Evolutionary conservation across 2,329 filamentous ascomycete genomes (phyloP).

Genomic region (Neofusicoccum ribis): DNA sequence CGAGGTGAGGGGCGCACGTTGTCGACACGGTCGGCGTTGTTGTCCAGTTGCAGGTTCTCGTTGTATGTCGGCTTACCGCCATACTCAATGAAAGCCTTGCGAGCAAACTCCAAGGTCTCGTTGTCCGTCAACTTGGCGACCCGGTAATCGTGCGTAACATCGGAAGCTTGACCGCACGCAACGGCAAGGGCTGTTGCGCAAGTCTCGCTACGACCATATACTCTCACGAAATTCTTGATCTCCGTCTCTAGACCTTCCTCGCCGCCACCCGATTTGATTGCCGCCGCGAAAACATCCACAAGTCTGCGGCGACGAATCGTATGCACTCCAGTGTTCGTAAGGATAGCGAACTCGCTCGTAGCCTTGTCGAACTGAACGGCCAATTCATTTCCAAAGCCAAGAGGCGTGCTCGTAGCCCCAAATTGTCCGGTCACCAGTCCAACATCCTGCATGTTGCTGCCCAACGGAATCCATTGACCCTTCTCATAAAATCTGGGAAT

Average conservation of each 20-base stretch:
- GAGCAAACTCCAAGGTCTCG: constrained; percentile 79
- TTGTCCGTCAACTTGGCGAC: constrained; percentile 74
- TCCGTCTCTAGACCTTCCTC: constrained; percentile 81
- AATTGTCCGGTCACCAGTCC: constrained; percentile 75
- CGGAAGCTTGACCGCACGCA: constrained; percentile 88
- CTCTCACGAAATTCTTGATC: constrained; percentile 77
- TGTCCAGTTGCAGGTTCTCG: constrained; percentile 68
- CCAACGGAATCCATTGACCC: constrained; percentile 75
- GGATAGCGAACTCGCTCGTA: constrained; percentile 79
- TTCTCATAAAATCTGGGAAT: constrained; percentile 72
- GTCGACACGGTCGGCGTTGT: constrained; percentile 68
- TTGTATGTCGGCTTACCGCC: constrained; percentile 84
- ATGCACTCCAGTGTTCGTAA: constrained; percentile 90
- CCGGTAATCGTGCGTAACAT: constrained; percentile 70
- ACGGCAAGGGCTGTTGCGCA: constrained; percentile 90
- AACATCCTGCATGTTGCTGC: constrained; percentile 73
- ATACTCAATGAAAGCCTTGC: constrained; percentile 86
- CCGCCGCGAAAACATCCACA: constrained; percentile 87
- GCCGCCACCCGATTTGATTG: constrained; percentile 68
- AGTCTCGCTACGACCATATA: constrained; percentile 86
- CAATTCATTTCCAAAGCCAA: constrained; percentile 91
- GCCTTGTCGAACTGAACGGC: constrained; percentile 91
- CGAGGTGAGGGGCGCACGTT: constrained; percentile 84
- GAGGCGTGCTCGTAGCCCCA: constrained; percentile 58
- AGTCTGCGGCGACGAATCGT: constrained; percentile 79